phyloP scores from a whole-genome alignment of 805 yeast species.

The Pichia thaimueangensis region DNA sequence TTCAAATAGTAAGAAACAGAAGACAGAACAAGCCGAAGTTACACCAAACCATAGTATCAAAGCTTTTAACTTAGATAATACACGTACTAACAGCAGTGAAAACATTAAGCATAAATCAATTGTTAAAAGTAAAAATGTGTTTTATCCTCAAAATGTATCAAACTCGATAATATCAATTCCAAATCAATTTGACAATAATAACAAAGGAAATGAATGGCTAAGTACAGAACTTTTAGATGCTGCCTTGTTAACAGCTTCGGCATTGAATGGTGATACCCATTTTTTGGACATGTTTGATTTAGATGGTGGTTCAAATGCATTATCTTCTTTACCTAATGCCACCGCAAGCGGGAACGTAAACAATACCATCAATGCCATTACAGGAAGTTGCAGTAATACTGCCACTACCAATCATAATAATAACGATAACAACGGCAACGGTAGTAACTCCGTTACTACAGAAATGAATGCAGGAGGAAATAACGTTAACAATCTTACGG shows the following conservation, averaged over 20 bases:
- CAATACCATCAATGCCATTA: not conserved
- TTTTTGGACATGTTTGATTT: constrained; percentile 47
- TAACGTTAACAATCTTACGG: not conserved
- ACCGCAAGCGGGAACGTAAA: not conserved
- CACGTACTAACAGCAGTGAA: no score
- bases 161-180: constrained; percentile 4
- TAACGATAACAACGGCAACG: not conserved
- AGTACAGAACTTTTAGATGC: constrained; percentile 67
- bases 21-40: no score
- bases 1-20: no score
- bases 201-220: constrained; percentile 54
- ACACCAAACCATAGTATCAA: no score
- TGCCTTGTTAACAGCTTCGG: constrained; percentile 68
- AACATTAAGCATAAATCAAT: not conserved
- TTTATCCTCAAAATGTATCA: constrained; percentile 6
- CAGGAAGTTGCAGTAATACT: no score
- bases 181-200: not conserved
- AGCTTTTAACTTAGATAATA: no score
- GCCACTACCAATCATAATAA: not conserved
- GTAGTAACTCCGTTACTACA: not conserved
- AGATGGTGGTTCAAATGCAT: constrained; percentile 15
- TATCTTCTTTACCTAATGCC: constrained; percentile 5
- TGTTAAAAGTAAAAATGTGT: constrained; percentile 1
- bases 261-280: constrained; percentile 54
- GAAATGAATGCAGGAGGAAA: not conserved